A percentile compares a stretch with the other conserved stretches of the same genome.
Conservation (phyloP, 2,329 filamentous ascomycete species). For the Xylariaceae sp. region DNA sequence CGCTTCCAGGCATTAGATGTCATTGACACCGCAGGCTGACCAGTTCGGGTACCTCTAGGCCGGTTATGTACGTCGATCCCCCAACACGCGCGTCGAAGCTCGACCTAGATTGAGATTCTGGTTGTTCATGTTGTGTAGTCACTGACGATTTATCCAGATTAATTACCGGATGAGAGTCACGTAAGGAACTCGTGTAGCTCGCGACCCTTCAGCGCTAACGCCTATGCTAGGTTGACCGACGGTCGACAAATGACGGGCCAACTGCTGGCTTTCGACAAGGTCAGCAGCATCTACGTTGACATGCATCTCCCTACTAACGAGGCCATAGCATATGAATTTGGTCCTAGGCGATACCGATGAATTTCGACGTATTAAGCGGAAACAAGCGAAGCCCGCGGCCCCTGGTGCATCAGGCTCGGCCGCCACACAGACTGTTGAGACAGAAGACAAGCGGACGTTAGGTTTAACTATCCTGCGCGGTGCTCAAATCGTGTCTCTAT, state of each 20-base stretch:
- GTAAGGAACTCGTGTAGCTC: constrained; percentile 27
- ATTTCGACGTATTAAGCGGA: constrained; percentile 86
- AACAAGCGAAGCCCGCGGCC: constrained; percentile 67
- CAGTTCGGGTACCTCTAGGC: constrained; percentile 52
- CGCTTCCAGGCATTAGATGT: constrained; percentile 43
- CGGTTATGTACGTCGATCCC: constrained; percentile 60
- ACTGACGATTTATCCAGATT: constrained; percentile 59
- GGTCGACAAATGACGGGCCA: constrained; percentile 94
- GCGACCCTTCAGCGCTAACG: constrained; percentile 13
- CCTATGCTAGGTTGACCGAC: constrained; percentile 60
- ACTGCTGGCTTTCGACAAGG: constrained; percentile 98
- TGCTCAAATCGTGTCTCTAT: constrained; percentile 89
- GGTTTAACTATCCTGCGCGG: constrained; percentile 92
- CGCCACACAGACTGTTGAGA: constrained; percentile 66
- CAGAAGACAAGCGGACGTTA: constrained; percentile 95
- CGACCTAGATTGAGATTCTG: constrained; percentile 10
- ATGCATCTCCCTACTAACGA: constrained; percentile 8
- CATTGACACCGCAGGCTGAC: constrained; percentile 60
- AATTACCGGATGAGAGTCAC: constrained; percentile 99
- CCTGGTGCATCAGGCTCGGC: constrained; percentile 58
- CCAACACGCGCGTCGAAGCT: constrained; percentile 20
- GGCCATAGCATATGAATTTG: constrained; percentile 88
- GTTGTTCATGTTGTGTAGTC: constrained; percentile 10
- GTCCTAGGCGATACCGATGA: constrained; percentile 98
- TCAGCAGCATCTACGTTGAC: constrained; percentile 35